phyloP scores from a whole-genome alignment of 257 asterid species.

The Cruciata laevipes region DNA sequence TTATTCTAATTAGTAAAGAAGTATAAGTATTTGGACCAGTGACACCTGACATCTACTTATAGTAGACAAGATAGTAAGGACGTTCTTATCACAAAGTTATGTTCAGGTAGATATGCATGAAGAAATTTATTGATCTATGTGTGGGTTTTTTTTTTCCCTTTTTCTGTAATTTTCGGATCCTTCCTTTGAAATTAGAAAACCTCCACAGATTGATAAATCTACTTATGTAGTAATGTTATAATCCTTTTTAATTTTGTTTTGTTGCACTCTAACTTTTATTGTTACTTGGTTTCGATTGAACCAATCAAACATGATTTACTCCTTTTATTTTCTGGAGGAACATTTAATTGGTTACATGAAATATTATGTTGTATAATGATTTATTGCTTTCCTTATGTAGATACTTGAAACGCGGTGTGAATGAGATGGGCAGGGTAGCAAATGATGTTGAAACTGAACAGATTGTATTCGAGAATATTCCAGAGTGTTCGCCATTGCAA shows the following conservation, averaged over 20 bases:
- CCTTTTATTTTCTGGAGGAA: not conserved
- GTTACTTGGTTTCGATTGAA: not conserved
- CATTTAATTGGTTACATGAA: not conserved
- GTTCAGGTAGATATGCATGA: conserved; percentile 2
- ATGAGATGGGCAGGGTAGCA: conserved; percentile 87
- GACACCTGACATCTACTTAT: not conserved
- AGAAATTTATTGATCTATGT: not conserved
- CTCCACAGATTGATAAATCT: not conserved
- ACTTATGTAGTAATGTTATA: not conserved
- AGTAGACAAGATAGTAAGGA: not conserved
- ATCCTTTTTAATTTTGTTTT: not conserved
- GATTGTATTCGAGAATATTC: conserved; percentile 65
- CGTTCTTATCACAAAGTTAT: not conserved
- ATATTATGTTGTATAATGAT: not conserved
- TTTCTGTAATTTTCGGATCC: not conserved
- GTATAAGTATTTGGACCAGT: not conserved
- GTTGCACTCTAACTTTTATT: not conserved
- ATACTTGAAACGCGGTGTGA: conserved; percentile 92
- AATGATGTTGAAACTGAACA: conserved; percentile 98
- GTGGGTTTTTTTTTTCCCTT: not conserved
- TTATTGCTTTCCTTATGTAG: conserved; percentile 31
- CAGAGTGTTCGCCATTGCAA: conserved; percentile 64
- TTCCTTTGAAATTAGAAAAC: not conserved
- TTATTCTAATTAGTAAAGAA: not conserved
- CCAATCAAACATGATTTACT: not conserved